phyloP scores from a whole-genome alignment of 768 basidiomycete genomes.

The Mycena vulgaris region DNA sequence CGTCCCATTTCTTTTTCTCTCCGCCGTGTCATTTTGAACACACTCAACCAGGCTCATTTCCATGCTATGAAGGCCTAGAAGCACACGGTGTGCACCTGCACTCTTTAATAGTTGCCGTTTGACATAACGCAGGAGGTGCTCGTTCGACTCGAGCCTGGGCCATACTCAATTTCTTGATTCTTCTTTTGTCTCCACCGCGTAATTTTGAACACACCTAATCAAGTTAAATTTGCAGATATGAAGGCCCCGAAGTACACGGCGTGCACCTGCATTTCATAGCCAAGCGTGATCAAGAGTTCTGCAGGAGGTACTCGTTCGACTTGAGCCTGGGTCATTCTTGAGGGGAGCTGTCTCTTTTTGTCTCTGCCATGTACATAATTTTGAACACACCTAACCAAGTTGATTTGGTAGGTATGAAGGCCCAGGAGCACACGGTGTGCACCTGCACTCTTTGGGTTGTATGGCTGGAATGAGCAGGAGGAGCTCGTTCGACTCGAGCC shows the following conservation, averaged over 20 bases:
- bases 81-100: neutral
- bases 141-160: slow-evolving; percentile 21
- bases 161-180: neutral
- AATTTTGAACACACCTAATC: neutral
- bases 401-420: neutral
- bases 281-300: neutral
- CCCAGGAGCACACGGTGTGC: neutral
- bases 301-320: neutral
- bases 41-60: neutral
- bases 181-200: neutral
- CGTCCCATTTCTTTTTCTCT: too few species aligned
- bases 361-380: too few species aligned
- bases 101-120: too few species aligned
- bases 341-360: neutral
- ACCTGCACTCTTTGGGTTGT: neutral
- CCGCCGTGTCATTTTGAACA: neutral
- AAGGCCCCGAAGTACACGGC: neutral
- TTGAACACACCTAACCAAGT: neutral
- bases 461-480: too few species aligned
- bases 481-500: slow-evolving; percentile 12
- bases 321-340: neutral
- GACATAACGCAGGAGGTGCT: neutral
- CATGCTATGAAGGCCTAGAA: neutral
- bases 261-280: neutral
- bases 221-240: neutral